Conservation (phyloP, 2,329 filamentous ascomycete genomes). For the Apiospora aurea region DNA sequence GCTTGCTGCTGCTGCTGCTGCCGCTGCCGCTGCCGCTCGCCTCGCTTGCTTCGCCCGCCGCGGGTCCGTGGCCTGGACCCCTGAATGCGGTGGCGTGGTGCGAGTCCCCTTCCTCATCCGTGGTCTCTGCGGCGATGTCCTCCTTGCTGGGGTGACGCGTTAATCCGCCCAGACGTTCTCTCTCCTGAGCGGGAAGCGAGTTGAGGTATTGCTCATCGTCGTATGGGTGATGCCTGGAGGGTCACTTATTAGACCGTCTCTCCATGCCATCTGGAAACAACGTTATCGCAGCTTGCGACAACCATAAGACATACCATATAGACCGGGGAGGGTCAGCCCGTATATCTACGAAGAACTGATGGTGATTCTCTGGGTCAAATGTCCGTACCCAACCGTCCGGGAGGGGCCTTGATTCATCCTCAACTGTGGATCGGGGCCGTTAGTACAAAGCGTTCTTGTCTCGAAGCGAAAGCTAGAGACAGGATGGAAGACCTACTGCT, state of each 20-base stretch:
- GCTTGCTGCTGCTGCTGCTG: slow-evolving; percentile 41
- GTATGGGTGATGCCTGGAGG: slow-evolving; percentile 59
- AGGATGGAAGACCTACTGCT: not conserved
- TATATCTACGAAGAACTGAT: slow-evolving; percentile 71
- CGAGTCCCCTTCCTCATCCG: slow-evolving; percentile 50
- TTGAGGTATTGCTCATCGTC: slow-evolving; percentile 62
- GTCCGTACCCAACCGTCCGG: slow-evolving; percentile 64
- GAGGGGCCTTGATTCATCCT: slow-evolving; percentile 63
- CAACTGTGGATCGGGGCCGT: slow-evolving; percentile 45
- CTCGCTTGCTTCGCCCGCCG: slow-evolving; percentile 26
- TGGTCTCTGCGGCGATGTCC: slow-evolving; percentile 53
- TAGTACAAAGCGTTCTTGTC: not conserved
- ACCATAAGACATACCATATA: slow-evolving; percentile 51
- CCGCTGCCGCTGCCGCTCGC: slow-evolving; percentile 35
- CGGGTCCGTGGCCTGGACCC: not conserved
- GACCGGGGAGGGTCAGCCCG: slow-evolving; percentile 58
- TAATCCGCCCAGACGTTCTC: slow-evolving; percentile 51
- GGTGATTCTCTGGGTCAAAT: slow-evolving; percentile 59
- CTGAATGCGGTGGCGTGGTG: slow-evolving; percentile 35
- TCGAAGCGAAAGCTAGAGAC: not conserved
- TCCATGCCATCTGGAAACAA: not conserved
- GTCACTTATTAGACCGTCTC: not conserved
- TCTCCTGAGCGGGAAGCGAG: slow-evolving; percentile 55
- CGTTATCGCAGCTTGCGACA: not conserved
- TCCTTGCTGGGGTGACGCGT: slow-evolving; percentile 43